phyloP scores from a whole-genome alignment of 345 rosid genomes.

The Rhodamnia rubescens region DNA sequence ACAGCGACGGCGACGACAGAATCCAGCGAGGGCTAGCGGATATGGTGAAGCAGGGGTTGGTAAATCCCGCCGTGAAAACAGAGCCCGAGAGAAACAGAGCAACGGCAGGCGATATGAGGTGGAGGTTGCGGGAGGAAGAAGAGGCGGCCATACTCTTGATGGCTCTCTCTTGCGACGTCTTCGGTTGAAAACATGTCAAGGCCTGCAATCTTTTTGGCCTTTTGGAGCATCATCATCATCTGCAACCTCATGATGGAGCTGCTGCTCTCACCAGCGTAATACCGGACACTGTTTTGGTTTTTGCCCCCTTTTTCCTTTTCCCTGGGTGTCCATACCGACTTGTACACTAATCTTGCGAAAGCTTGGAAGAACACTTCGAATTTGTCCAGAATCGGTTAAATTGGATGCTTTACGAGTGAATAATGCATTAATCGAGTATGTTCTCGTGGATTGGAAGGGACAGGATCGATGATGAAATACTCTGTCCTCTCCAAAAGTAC shows the following conservation, averaged over 20 bases:
- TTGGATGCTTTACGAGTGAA: neutral
- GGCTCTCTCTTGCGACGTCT: constrained; percentile 40
- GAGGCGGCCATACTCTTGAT: constrained; percentile 57
- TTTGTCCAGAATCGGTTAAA: neutral
- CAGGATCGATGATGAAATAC: neutral
- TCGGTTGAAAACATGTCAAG: neutral
- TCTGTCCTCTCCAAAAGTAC: neutral
- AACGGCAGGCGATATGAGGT: constrained; percentile 7
- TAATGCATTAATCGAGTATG: neutral
- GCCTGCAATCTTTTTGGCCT: neutral
- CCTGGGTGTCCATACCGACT: neutral
- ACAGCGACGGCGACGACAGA: neutral
- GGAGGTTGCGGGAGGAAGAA: constrained; percentile 46
- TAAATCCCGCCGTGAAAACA: neutral
- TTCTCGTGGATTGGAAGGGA: neutral
- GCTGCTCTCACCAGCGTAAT: neutral
- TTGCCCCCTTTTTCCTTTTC: neutral
- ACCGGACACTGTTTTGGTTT: neutral
- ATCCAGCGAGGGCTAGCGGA: neutral
- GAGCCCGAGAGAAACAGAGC: neutral
- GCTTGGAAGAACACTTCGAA: neutral
- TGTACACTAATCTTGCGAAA: neutral
- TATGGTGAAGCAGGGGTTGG: constrained; percentile 7
- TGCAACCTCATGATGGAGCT: neutral
- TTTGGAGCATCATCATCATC: neutral